Conservation (phyloP, 202 grass and related monocot genomes). For the Zizania palustris region DNA sequence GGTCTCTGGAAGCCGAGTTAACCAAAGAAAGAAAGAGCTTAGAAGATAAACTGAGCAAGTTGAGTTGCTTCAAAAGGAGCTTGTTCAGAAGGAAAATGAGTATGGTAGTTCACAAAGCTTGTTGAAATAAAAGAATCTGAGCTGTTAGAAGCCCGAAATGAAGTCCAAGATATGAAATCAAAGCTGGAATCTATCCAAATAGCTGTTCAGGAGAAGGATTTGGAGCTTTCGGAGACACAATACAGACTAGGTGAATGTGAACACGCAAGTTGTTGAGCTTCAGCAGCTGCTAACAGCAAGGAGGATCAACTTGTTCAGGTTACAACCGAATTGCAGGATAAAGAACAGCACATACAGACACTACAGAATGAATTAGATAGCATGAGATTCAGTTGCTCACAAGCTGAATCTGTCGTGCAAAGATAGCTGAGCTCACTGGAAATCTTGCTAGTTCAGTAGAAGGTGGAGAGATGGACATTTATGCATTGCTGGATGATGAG, state of each 20-base stretch:
- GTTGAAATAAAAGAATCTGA: slow-evolving; percentile 70
- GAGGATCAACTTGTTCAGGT: slow-evolving; percentile 69
- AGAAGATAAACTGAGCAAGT: slow-evolving; percentile 65
- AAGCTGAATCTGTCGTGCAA: slow-evolving; percentile 70
- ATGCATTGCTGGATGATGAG: slow-evolving; percentile 52
- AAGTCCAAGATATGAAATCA: slow-evolving; percentile 76
- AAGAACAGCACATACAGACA: slow-evolving; percentile 54
- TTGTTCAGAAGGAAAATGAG: slow-evolving; percentile 59
- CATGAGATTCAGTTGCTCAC: slow-evolving; percentile 51
- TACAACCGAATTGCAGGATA: slow-evolving; percentile 61
- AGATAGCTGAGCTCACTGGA: slow-evolving; percentile 65
- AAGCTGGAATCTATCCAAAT: slow-evolving; percentile 64
- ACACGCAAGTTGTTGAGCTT: slow-evolving; percentile 47
- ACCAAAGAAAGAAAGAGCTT: slow-evolving; percentile 61
- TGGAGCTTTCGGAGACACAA: slow-evolving; percentile 59
- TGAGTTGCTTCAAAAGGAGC: slow-evolving; percentile 62
- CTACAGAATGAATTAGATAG: slow-evolving; percentile 63
- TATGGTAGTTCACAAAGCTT: slow-evolving; percentile 59
- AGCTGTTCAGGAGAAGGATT: slow-evolving; percentile 65
- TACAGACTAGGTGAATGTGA: slow-evolving; percentile 49
- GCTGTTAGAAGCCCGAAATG: slow-evolving; percentile 60
- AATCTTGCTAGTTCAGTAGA: slow-evolving; percentile 56
- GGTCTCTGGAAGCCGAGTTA: slow-evolving; percentile 59
- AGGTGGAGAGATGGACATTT: slow-evolving; percentile 47
- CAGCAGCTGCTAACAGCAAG: slow-evolving; percentile 61